These are phyloP conservation scores for Rosa hybrid DNA, from an alignment of 331 rosid species.

Conservation along the genomic window DNA sequence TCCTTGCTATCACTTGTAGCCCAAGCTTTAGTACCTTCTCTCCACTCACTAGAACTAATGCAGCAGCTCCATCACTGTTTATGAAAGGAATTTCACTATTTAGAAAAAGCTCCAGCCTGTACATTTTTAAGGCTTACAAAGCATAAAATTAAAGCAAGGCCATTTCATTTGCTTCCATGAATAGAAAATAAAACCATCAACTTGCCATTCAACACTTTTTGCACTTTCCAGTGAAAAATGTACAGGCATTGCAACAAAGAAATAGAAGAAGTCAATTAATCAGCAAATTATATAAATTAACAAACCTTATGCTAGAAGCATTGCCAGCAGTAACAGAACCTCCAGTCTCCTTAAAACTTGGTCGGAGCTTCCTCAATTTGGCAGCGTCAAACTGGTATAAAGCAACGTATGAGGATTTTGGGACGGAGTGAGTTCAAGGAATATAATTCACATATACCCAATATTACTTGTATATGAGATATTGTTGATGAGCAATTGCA, in stretches of 20 bases:
- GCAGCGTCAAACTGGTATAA: conserved; percentile 83
- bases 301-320: conserved; percentile 98
- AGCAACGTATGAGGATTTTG: conserved; percentile 22
- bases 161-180: neutral
- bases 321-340: conserved; percentile 99
- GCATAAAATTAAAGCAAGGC: neutral
- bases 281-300: neutral
- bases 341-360: conserved; percentile 91
- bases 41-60: conserved; percentile 94
- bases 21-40: conserved; percentile 85
- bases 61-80: conserved; percentile 97
- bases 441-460: neutral
- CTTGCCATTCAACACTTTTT: neutral
- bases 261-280: neutral
- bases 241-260: neutral
- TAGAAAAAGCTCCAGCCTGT: conserved; percentile 21
- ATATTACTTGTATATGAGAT: neutral
- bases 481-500: neutral
- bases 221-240: neutral
- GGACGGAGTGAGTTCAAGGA: conserved; percentile 1
- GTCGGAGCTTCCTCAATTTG: conserved; percentile 93
- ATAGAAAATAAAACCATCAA: neutral
- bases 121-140: neutral
- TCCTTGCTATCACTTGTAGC: conserved; percentile 84
- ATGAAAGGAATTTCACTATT: conserved; percentile 25